Conservation (phyloP, 176 grass and related monocot species). For the Elymus sibiricus region DNA sequence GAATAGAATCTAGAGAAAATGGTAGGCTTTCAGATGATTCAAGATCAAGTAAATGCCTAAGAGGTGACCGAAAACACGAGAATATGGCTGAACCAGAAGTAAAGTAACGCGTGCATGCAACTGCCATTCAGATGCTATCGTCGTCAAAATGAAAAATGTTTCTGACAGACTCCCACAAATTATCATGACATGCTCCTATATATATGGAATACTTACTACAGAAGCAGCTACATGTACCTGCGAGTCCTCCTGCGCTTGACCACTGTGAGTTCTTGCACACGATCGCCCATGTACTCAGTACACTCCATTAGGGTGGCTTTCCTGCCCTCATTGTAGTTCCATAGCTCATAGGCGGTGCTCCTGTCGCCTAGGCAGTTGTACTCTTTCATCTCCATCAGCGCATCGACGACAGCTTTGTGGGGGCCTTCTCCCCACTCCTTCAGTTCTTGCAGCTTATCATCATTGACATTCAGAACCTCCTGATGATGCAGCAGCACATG, state of each 20-base stretch:
- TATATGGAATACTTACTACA: too few species aligned
- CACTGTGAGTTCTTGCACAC: too few species aligned
- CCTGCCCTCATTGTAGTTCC: not conserved
- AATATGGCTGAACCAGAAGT: not conserved
- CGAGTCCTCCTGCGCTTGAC: not conserved
- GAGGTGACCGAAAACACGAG: not conserved
- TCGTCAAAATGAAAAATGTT: not conserved
- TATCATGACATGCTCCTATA: too few species aligned
- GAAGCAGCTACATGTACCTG: not conserved
- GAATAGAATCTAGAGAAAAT: not conserved
- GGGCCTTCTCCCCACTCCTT: constrained; percentile 15
- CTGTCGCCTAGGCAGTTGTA: not conserved
- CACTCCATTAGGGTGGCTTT: constrained; percentile 8
- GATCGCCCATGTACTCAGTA: too few species aligned
- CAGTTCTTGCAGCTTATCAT: constrained; percentile 25
- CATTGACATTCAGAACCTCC: constrained; percentile 20
- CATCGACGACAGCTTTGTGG: not conserved
- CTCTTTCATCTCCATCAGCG: constrained; percentile 33
- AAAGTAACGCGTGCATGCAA: not conserved
- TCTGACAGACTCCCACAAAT: too few species aligned
- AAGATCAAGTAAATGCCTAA: not conserved
- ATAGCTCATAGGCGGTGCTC: constrained; percentile 10
- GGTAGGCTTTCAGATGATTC: not conserved
- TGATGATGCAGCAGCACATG: not conserved
- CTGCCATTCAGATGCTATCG: not conserved